phyloP scores from a whole-genome alignment of 164 flowering plant species.

The Kalanchoe fedtschenkoi region DNA sequence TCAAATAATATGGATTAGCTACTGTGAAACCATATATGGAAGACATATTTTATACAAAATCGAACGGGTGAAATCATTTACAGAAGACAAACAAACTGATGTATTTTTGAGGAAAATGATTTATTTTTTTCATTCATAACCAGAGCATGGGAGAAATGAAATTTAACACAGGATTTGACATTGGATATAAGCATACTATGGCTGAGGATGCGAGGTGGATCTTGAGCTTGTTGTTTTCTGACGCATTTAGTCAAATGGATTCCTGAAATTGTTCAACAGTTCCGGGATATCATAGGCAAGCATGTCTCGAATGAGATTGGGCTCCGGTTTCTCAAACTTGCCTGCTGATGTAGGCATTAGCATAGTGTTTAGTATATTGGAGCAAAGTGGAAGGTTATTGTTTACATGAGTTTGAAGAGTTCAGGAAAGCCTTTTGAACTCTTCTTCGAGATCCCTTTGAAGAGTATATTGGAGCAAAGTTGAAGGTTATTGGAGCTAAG shows the following conservation, averaged over 20 bases:
- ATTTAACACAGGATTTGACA: not conserved
- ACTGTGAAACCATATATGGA: no score
- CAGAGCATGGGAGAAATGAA: not conserved
- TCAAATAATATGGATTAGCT: no score
- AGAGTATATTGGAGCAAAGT: no score
- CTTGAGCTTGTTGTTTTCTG: not conserved
- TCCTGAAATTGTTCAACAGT: slow-evolving; percentile 65
- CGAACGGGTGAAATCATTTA: no score
- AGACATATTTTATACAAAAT: no score
- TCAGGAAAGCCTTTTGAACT: slow-evolving; percentile 60
- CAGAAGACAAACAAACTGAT: no score
- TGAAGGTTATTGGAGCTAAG: no score
- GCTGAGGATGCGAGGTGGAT: not conserved
- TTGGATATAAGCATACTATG: not conserved
- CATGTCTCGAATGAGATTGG: slow-evolving; percentile 91
- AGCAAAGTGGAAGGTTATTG: not conserved
- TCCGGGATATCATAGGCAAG: slow-evolving; percentile 84
- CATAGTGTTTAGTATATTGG: no score
- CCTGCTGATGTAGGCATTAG: slow-evolving; percentile 36
- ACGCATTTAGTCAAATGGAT: slow-evolving; percentile 43
- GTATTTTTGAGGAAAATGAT: no score
- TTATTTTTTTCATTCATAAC: no score
- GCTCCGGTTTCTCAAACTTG: slow-evolving; percentile 85
- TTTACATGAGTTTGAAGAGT: slow-evolving; percentile 4
- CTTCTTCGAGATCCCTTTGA: slow-evolving; percentile 72